These are phyloP conservation scores for Bipolaris oryzae DNA, from an alignment of 2,329 filamentous ascomycete species.

Conservation along the genomic window DNA sequence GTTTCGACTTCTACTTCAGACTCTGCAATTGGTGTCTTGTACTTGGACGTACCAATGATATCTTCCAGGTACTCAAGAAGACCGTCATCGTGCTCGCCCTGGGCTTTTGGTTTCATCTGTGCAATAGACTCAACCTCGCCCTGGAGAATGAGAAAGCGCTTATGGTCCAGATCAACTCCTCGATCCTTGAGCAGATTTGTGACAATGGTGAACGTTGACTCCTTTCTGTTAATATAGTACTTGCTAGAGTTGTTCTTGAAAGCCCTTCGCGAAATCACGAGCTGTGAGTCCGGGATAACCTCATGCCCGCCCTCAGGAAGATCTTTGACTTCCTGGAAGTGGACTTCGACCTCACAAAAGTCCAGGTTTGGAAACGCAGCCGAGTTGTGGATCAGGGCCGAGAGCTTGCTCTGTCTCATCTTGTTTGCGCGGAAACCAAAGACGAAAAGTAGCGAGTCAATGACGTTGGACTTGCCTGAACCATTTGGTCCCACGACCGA, in stretches of 20 bases:
- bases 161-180: slow-evolving; percentile 95
- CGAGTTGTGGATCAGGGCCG: slow-evolving; percentile 96
- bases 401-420: slow-evolving; percentile 98
- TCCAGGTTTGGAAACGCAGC: slow-evolving; percentile 84
- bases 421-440: slow-evolving; percentile 99
- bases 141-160: slow-evolving; percentile 95
- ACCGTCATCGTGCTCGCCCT: slow-evolving; percentile 93
- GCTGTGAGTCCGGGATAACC: slow-evolving; percentile 79
- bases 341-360: slow-evolving; percentile 92
- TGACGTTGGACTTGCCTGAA: slow-evolving; percentile 98
- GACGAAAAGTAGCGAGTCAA: slow-evolving; percentile 97
- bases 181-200: slow-evolving; percentile 84
- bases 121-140: slow-evolving; percentile 98
- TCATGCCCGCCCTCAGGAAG: slow-evolving; percentile 75
- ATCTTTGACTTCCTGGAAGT: slow-evolving; percentile 95
- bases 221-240: slow-evolving; percentile 92
- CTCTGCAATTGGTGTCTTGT: slow-evolving; percentile 96
- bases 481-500: slow-evolving; percentile 98
- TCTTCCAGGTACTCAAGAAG: slow-evolving; percentile 96
- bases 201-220: slow-evolving; percentile 90
- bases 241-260: slow-evolving; percentile 99
- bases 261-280: slow-evolving; percentile 87
- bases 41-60: slow-evolving; percentile 98
- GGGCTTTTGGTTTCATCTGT: slow-evolving; percentile 98
- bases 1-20: slow-evolving; percentile 87